Percentiles rank a stretch among this genome's conserved stretches.
These are phyloP conservation scores for Erythrophleum fordii DNA, from an alignment of 306 rosid species.

Conservation along the genomic window DNA sequence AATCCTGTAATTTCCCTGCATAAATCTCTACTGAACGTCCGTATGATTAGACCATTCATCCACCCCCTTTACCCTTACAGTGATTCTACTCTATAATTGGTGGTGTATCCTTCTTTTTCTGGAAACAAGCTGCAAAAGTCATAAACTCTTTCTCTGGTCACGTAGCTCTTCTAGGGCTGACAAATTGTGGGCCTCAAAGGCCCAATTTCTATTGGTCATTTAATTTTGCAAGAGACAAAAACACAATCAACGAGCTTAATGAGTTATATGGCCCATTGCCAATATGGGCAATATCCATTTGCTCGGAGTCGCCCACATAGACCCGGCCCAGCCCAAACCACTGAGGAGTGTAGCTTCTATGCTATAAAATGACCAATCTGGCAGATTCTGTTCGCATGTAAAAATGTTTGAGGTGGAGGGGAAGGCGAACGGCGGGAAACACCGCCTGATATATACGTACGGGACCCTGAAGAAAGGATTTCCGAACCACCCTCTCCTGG, in stretches of 20 bases:
- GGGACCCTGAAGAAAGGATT: conserved; percentile 74
- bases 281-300: no score
- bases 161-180: no score
- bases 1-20: no score
- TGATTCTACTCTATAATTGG: neutral
- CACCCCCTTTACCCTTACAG: neutral
- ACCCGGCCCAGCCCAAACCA: neutral
- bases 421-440: neutral
- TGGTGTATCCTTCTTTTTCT: no score
- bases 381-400: neutral
- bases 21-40: no score
- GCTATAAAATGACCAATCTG: neutral
- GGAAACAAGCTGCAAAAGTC: no score
- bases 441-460: conserved; percentile 55
- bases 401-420: neutral
- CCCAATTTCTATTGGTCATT: neutral
- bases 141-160: no score
- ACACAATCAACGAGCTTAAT: no score
- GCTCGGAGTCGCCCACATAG: no score
- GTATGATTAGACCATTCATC: neutral
- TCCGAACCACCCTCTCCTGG: conserved; percentile 53
- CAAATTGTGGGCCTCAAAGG: neutral
- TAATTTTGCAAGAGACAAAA: no score
- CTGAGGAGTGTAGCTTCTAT: neutral
- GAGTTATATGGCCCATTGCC: neutral